Conservation (phyloP, 1,284 basidiomycete genomes). For the Apiotrichum montevideense region DNA sequence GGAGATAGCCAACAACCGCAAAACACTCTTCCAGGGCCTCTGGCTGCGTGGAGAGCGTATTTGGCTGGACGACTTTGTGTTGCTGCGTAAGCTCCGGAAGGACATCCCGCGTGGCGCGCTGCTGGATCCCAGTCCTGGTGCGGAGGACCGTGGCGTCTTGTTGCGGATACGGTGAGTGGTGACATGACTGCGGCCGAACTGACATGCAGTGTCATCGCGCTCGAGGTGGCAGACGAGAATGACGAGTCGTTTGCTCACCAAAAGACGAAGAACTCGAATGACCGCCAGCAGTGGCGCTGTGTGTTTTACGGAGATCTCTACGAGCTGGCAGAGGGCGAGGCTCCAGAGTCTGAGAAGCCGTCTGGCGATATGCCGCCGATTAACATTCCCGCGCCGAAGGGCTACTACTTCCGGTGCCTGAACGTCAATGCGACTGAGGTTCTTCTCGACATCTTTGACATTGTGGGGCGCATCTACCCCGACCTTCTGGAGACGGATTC, state of each 20-base stretch:
- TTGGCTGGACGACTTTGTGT: slow-evolving; percentile 75
- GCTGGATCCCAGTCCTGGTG: slow-evolving; percentile 16
- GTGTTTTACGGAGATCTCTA: slow-evolving; percentile 36
- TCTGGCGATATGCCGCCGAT: no score
- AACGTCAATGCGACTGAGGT: slow-evolving; percentile 26
- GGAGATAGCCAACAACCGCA: slow-evolving; percentile 21
- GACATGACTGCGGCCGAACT: background rate
- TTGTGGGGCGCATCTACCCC: slow-evolving; percentile 35
- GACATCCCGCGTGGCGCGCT: slow-evolving; percentile 25
- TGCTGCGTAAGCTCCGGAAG: slow-evolving; percentile 49
- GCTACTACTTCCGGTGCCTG: slow-evolving; percentile 26
- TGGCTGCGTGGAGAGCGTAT: slow-evolving; percentile 87
- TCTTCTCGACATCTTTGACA: slow-evolving; percentile 35
- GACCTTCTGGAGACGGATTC: slow-evolving; percentile 27
- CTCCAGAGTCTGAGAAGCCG: no score
- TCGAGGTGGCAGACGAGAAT: slow-evolving; percentile 14
- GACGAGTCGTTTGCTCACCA: background rate
- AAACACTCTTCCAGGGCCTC: slow-evolving; percentile 57
- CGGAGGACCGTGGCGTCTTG: slow-evolving; percentile 23
- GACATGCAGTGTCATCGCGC: slow-evolving; percentile 22
- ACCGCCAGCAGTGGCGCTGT: slow-evolving; percentile 22
- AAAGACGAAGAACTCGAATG: background rate
- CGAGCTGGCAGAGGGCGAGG: slow-evolving; percentile 17
- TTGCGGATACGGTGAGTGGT: slow-evolving; percentile 29
- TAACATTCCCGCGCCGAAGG: slow-evolving; percentile 16